phyloP scores from a whole-genome alignment of 129 eudicot species.

The Solidago caesia region DNA sequence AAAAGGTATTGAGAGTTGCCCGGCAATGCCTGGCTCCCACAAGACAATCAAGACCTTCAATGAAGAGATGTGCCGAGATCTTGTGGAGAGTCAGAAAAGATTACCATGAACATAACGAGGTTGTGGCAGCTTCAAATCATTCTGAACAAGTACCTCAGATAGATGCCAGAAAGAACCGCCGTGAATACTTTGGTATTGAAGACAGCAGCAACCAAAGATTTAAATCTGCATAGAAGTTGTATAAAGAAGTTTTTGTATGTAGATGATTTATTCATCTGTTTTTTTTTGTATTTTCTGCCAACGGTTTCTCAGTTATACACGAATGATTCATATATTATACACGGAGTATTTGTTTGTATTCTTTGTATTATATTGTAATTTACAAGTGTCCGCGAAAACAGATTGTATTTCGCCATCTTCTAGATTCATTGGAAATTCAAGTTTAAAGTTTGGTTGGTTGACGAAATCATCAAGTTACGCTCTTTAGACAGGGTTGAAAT shows the following conservation, averaged over 20 bases:
- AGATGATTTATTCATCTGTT: slow-evolving; percentile 21
- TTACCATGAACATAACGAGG: slow-evolving; percentile 35
- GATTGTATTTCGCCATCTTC: too few relatives aligned
- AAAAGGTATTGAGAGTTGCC: slow-evolving; percentile 65
- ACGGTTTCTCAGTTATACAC: slow-evolving; percentile 1
- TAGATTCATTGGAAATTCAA: too few relatives aligned
- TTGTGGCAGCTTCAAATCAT: slow-evolving; percentile 31
- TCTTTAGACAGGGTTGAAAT: too few relatives aligned
- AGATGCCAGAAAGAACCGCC: slow-evolving; percentile 43
- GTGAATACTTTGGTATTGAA: slow-evolving; percentile 50
- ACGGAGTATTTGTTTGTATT: too few relatives aligned
- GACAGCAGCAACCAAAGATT: slow-evolving; percentile 42
- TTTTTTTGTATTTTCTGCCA: slow-evolving; percentile 20
- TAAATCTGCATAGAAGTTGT: slow-evolving; percentile 43
- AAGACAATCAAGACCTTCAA: slow-evolving; percentile 59
- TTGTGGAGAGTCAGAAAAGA: slow-evolving; percentile 72
- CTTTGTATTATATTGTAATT: too few relatives aligned
- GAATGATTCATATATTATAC: not conserved
- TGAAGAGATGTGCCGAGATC: slow-evolving; percentile 68
- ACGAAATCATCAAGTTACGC: too few relatives aligned
- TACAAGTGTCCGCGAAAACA: too few relatives aligned
- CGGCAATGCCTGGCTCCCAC: slow-evolving; percentile 63
- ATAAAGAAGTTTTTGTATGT: slow-evolving; percentile 30
- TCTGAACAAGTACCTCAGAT: slow-evolving; percentile 47
- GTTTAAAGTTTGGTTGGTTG: too few relatives aligned